Base-by-base conservation (phyloP, 2,329 filamentous ascomycete genomes). In the Cladosporium sp. region DNA sequence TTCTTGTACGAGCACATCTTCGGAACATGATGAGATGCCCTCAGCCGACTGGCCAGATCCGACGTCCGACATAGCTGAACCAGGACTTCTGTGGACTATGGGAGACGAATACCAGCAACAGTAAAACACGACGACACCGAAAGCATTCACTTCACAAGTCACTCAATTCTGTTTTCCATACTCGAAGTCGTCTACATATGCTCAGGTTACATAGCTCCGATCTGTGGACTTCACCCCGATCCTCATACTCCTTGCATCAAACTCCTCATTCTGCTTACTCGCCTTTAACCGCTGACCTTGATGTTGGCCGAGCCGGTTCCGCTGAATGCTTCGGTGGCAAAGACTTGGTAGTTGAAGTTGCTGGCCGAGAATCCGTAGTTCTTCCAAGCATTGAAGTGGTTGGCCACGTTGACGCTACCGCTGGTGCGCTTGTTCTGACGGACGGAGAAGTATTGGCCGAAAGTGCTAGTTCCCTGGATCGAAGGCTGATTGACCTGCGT, bases 311-410 rank as follows among this genome's bases (percentile, higher is more conserved):
- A 73, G 0, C 80, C 80, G 59, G 71, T 75, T 69, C 78, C 80
- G 59, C 73, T 69, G 69, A 81, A 82, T 1, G 78, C 80, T 68
- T 83, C 81, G 1, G 77, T 79, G 15, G 80, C 80, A 17, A 62
- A 69, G 58, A 83, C 80, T 73, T 79, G 75, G 67, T 83, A 83
- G 68, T 83, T 72, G 62, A 75, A 72, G 40, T 61, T 72, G 3
- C 81, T 81, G 9, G 83, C 64, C 17, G 69, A 73, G 67, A 82
- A 68, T 2, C 81, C 80, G 17, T 68, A 64, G 34, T 72, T 71
- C n/a, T 66, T 45, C 81, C 80, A 83, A 9, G 63, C 64, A 49
- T 60, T 57, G 50, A 68, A 66, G 57, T 69, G 67, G 49, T 67
- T 67, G 35, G 47, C 63, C 32, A 59, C 63, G n/a, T 61, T 66